A percentile compares a stretch with the other conserved stretches of the same genome.
phyloP scores from a whole-genome alignment of 192 early-diverging fungal species.

The Lobulomyces angularis region DNA sequence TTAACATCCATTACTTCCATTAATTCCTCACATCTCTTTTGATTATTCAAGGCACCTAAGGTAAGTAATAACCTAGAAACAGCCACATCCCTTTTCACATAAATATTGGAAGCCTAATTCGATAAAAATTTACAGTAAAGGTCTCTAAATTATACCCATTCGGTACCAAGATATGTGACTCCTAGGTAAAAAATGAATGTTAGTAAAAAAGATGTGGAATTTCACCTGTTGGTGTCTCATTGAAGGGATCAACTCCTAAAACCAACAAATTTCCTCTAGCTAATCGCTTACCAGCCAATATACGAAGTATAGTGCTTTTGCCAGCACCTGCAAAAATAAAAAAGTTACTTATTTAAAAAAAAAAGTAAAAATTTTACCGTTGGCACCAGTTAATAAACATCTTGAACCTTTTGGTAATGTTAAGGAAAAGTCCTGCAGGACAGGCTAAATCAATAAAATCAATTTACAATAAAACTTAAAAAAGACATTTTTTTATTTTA shows the following conservation, averaged over 20 bases:
- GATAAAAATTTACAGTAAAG: too few species aligned
- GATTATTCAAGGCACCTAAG: constrained; percentile 46
- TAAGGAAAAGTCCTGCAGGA: constrained; percentile 43
- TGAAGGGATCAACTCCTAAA: constrained; percentile 52
- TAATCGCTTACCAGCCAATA: constrained; percentile 63
- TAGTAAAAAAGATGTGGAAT: too few species aligned
- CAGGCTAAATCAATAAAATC: constrained; percentile 11
- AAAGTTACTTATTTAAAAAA: neutral
- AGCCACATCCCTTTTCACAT: constrained; percentile 53
- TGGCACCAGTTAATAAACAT: constrained; percentile 62
- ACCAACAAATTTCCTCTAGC: constrained; percentile 37
- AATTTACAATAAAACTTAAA: too few species aligned
- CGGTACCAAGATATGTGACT: constrained; percentile 66
- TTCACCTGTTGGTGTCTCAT: constrained; percentile 41
- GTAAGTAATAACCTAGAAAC: constrained; percentile 54
- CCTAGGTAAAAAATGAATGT: constrained; percentile 25
- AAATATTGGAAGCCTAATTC: constrained; percentile 57
- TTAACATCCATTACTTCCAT: constrained; percentile 61
- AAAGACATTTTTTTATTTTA: too few species aligned
- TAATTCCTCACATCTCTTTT: constrained; percentile 44
- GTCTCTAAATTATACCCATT: too few species aligned
- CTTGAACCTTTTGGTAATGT: constrained; percentile 37
- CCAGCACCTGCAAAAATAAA: constrained; percentile 14
- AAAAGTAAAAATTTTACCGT: constrained; percentile 30
- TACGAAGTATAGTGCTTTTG: constrained; percentile 55